phyloP scores from a whole-genome alignment of 2,329 filamentous ascomycete genomes.

The Fusarium verrucosum region DNA sequence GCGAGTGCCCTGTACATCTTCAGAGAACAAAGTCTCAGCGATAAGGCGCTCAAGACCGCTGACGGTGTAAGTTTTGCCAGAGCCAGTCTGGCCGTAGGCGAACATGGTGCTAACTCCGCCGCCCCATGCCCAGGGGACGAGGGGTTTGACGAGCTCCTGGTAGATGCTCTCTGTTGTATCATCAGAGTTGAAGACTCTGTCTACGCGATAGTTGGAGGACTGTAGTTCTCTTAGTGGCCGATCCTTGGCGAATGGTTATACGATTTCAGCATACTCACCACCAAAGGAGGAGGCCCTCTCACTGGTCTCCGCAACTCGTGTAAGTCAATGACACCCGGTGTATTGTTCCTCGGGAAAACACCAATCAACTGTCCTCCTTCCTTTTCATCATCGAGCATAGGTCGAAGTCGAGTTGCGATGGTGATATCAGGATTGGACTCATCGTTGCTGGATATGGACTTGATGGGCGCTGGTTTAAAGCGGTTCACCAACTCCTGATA shows the following conservation, averaged over 20 bases:
- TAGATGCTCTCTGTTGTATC: constrained; percentile 54
- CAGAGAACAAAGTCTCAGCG: constrained; percentile 48
- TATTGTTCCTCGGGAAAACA: constrained; percentile 19
- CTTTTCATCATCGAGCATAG: constrained; percentile 49
- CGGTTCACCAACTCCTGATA: constrained; percentile 44
- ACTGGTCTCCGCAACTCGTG: constrained; percentile 51
- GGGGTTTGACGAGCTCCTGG: constrained; percentile 50
- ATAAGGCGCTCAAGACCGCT: constrained; percentile 54
- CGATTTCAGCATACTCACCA: constrained; percentile 28
- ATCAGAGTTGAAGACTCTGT: constrained; percentile 50
- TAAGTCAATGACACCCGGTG: constrained; percentile 44
- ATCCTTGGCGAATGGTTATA: accelerated
- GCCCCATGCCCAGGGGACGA: constrained; percentile 57
- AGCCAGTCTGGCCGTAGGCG: constrained; percentile 60
- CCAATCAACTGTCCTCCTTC: constrained; percentile 43
- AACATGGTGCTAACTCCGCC: constrained; percentile 61
- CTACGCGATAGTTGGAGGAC: constrained; percentile 50
- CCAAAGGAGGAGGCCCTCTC: constrained; percentile 47
- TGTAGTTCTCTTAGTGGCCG: constrained; percentile 10
- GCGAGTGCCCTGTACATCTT: constrained; percentile 38
- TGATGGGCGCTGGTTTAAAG: constrained; percentile 40
- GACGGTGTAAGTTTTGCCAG: constrained; percentile 59
- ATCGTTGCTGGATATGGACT: constrained; percentile 5
- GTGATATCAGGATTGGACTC: constrained; percentile 44
- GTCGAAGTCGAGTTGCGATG: constrained; percentile 51